A percentile compares a stretch with the other conserved stretches of the same genome.
Conservation (phyloP, 78 protist species). For the Fonticula alba region DNA sequence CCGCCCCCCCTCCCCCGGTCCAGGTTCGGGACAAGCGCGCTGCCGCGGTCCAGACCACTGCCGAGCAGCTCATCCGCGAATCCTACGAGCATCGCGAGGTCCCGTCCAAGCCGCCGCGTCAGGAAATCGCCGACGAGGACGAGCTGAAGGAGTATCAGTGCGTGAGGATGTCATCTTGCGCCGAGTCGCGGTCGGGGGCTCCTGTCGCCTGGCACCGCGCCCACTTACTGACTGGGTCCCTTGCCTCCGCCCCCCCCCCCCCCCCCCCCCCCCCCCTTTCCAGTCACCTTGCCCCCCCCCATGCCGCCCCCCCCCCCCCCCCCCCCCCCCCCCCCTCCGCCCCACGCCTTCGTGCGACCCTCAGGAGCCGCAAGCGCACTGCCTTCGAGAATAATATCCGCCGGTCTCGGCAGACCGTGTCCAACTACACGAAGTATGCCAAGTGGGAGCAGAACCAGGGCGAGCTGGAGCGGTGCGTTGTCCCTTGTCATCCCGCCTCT, state of each 20-base stretch:
- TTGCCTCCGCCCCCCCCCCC: too few species aligned
- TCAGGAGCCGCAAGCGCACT: constrained; percentile 54
- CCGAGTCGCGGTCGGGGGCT: too few species aligned
- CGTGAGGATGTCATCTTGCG: background rate
- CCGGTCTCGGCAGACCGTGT: background rate
- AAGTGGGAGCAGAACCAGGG: constrained; percentile 78
- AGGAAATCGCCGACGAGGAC: constrained; percentile 65
- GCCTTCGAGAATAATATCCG: constrained; percentile 38
- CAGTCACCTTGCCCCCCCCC: too few species aligned
- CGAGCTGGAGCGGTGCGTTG: constrained; percentile 38
- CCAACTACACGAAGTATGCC: constrained; percentile 66
- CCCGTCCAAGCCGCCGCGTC: constrained; percentile 41
- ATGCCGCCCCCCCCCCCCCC: too few species aligned
- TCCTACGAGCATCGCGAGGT: constrained; percentile 43
- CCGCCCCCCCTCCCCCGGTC: too few species aligned
- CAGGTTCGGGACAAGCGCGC: constrained; percentile 52
- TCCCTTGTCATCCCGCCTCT: background rate
- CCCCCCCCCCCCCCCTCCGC: too few species aligned
- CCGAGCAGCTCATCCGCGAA: constrained; percentile 93
- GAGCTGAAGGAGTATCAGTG: constrained; percentile 67
- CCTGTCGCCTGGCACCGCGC: too few species aligned
- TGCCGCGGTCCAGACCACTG: constrained; percentile 92
- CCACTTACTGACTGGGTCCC: too few species aligned
- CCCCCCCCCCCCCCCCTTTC: too few species aligned
- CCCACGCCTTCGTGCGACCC: too few species aligned